Percentiles rank a stretch among this genome's conserved stretches.
Evolutionary conservation across 306 rosid genomes (phyloP).

Genomic region (Gleditsia sinensis): DNA sequence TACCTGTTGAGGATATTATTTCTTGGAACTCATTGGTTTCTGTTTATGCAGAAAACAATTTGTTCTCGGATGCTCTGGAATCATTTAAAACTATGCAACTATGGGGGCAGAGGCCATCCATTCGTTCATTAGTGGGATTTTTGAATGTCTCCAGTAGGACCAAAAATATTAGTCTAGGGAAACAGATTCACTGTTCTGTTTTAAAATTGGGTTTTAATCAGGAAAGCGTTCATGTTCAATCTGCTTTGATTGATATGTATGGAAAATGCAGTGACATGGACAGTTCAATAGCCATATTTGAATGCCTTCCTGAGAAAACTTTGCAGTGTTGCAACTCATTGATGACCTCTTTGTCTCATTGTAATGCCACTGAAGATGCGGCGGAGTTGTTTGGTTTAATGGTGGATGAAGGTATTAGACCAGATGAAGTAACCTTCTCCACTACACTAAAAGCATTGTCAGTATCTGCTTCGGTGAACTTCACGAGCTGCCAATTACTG

Average conservation of each 20-base stretch:
- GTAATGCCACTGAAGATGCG: slow-evolving; percentile 62
- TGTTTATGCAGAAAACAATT: slow-evolving; percentile 50
- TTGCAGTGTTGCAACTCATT: slow-evolving; percentile 78
- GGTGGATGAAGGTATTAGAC: slow-evolving; percentile 65
- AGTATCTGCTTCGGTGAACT: slow-evolving; percentile 49
- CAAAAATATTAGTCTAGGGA: slow-evolving; percentile 53
- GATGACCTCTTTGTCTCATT: slow-evolving; percentile 76
- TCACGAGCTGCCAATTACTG: slow-evolving; percentile 53
- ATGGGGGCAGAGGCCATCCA: slow-evolving; percentile 69
- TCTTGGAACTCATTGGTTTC: slow-evolving; percentile 88
- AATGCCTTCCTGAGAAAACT: slow-evolving; percentile 46
- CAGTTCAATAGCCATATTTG: slow-evolving; percentile 67
- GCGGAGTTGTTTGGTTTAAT: slow-evolving; percentile 80
- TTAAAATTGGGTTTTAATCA: slow-evolving; percentile 61
- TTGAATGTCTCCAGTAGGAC: slow-evolving; percentile 68
- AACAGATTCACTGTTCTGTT: slow-evolving; percentile 66
- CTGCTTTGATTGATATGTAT: slow-evolving; percentile 84
- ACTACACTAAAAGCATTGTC: slow-evolving; percentile 69
- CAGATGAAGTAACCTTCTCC: slow-evolving; percentile 75
- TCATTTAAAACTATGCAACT: slow-evolving; percentile 59
- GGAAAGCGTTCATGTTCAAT: slow-evolving; percentile 63
- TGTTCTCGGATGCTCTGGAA: slow-evolving; percentile 50
- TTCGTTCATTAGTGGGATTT: slow-evolving; percentile 61
- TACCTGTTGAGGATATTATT: slow-evolving; percentile 62
- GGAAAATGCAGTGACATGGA: slow-evolving; percentile 73